Evolutionary conservation across 2,329 filamentous ascomycete species (phyloP).

Genomic region (Arthrobotrys sphaeroides): DNA sequence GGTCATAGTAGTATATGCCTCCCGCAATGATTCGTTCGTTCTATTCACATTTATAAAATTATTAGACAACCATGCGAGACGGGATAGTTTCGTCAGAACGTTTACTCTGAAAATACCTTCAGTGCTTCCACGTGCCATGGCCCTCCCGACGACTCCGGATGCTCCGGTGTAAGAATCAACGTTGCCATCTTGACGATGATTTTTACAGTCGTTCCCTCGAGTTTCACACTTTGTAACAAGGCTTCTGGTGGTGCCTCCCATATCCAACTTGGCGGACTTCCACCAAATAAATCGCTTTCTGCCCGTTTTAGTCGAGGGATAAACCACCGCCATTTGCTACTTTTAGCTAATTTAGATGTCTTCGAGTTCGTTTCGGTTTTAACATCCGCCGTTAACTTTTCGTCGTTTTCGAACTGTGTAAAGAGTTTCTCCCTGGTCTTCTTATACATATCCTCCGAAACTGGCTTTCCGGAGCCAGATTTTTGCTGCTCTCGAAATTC

Average conservation of each 20-base stretch:
- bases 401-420: conserved; percentile 4
- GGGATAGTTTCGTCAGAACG: no score
- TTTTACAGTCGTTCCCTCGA: conserved; percentile 1
- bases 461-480: neutral
- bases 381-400: conserved; percentile 5
- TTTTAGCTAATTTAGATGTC: neutral
- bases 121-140: conserved; percentile 14
- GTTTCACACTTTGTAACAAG: neutral
- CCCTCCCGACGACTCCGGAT: neutral
- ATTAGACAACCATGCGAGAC: no score
- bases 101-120: neutral
- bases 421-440: conserved; percentile 6
- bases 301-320: neutral
- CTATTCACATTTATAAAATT: no score
- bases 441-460: neutral
- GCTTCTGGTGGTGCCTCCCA: neutral
- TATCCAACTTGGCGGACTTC: neutral
- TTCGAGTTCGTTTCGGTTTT: neutral
- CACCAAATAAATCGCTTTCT: neutral
- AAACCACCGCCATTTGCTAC: neutral
- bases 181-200: conserved; percentile 25
- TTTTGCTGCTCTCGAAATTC: conserved; percentile 5
- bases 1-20: conserved; percentile 27
- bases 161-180: neutral
- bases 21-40: conserved; percentile 28